Base-by-base conservation (phyloP, 1,284 basidiomycete species). In the Exobasidium rhododendri region DNA sequence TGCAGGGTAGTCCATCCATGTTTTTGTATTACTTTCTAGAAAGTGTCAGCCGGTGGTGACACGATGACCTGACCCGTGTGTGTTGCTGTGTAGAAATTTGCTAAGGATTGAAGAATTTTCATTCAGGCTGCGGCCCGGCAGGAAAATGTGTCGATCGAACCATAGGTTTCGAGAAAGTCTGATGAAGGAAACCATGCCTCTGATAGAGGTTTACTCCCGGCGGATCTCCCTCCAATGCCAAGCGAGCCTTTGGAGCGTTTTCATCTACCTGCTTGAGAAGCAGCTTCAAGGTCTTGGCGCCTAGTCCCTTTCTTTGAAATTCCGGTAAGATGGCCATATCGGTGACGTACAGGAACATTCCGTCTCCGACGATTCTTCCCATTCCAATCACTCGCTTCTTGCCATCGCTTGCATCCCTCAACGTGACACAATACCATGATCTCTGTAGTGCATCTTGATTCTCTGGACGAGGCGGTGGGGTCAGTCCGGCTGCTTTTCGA, bases 301-400 rank as follows among this genome's bases (percentile, higher is more conserved):
- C 52, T 5, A 55, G 26, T 4, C 52, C 52, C 14, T 32, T 29
- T n/a, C 29, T 35, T 44, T 55, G 52, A 44, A 32, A 29, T n/a
- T 14, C 3, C 17, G 52, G 52, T 35, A 40, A n/a, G 4, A 31
- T 26, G 14, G 24, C 20, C 20, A 55, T 55, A 44, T 55, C 52
- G 30, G 35, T 31, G 28, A 55, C 20, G 3, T 32, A 20, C n/a
- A 44, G 29, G 28, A 17, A 40, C 3, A 55, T 35, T 20, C 52
- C 52, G 28, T 55, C 52, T 20, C 52, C 52, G 28, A 55, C 30
- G 14, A 55, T 55, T 35, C 52, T 35, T 24, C 52, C 52, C 52
- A 55, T 55, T 4, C 20, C 20, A 44, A 55, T 32, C 13, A 31
- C 52, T n/a, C n/a, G n/a, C 20, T 58, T 26, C 32, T 58, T 26